A percentile compares a stretch with the other conserved stretches of the same genome.
Evolutionary conservation across 2,329 filamentous ascomycete species (phyloP).

Genomic region (Colletotrichum lentis): DNA sequence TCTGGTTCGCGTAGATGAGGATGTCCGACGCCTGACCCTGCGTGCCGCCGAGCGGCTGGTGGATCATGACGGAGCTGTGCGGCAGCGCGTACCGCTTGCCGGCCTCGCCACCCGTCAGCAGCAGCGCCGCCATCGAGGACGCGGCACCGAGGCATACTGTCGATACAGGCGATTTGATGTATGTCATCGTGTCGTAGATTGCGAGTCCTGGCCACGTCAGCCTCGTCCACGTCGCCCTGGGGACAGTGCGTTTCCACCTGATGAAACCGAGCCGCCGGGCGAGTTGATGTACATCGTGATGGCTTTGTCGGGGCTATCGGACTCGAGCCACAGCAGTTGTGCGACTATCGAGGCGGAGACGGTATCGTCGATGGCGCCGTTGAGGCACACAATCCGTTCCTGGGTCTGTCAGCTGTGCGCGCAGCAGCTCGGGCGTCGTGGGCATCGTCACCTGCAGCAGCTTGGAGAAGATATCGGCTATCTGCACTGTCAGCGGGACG

Average conservation of each 20-base stretch:
- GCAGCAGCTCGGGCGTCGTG: constrained; percentile 33
- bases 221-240: not conserved
- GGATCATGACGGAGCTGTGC: constrained; percentile 96
- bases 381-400: constrained; percentile 94
- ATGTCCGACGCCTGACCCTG: constrained; percentile 79
- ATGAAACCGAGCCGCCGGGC: constrained; percentile 88
- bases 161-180: constrained; percentile 90
- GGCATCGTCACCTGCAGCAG: constrained; percentile 69
- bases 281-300: constrained; percentile 99
- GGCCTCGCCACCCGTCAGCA: constrained; percentile 84
- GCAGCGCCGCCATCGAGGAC: constrained; percentile 90
- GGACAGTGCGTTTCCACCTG: constrained; percentile 51
- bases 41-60: constrained; percentile 85
- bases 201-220: constrained; percentile 64
- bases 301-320: constrained; percentile 91
- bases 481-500: constrained; percentile 41
- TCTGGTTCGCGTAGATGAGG: constrained; percentile 96
- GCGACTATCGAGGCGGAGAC: constrained; percentile 94
- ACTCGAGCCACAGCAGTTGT: constrained; percentile 97
- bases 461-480: constrained; percentile 84
- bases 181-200: constrained; percentile 99
- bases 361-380: constrained; percentile 88
- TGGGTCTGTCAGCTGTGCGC: constrained; percentile 46
- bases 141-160: constrained; percentile 96
- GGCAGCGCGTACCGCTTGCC: constrained; percentile 89